Conservation (phyloP, 1,284 basidiomycete species). For the Ceratobasidium theobromae region DNA sequence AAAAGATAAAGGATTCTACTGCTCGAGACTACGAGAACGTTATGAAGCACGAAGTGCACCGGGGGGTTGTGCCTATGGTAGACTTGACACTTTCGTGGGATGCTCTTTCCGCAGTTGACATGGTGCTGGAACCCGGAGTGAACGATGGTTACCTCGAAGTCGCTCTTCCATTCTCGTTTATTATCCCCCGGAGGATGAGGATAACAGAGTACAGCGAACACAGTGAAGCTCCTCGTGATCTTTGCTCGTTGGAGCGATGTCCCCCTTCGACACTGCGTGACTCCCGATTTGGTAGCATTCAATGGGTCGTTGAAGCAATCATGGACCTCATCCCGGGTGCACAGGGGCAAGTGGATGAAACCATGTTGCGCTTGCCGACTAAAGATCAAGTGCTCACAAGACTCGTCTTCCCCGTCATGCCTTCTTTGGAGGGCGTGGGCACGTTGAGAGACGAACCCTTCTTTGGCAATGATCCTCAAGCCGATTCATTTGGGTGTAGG, state of each 20-base stretch:
- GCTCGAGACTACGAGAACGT: slow-evolving; percentile 8
- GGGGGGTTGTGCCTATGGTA: background rate
- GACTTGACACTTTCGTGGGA: background rate
- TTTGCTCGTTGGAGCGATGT: background rate
- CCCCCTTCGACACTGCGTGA: slow-evolving; percentile 11
- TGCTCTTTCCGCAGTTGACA: background rate
- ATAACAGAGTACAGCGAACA: slow-evolving; percentile 3
- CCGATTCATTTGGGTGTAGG: background rate
- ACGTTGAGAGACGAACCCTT: background rate
- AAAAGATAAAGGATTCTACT: background rate
- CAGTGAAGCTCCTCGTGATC: background rate
- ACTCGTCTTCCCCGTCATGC: slow-evolving; percentile 12
- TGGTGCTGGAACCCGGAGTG: background rate
- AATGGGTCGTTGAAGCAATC: slow-evolving; percentile 22
- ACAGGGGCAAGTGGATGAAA: background rate
- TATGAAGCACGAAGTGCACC: slow-evolving; percentile 17
- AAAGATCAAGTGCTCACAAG: background rate
- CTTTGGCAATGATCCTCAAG: background rate
- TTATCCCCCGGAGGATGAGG: slow-evolving; percentile 6
- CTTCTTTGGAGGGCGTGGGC: background rate
- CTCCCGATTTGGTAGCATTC: slow-evolving; percentile 5
- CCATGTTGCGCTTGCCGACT: slow-evolving; percentile 10
- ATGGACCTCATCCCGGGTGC: background rate
- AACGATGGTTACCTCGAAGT: background rate
- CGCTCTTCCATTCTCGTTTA: slow-evolving; percentile 6